phyloP scores from a whole-genome alignment of 805 yeast genomes.

The Spathaspora arborariae region DNA sequence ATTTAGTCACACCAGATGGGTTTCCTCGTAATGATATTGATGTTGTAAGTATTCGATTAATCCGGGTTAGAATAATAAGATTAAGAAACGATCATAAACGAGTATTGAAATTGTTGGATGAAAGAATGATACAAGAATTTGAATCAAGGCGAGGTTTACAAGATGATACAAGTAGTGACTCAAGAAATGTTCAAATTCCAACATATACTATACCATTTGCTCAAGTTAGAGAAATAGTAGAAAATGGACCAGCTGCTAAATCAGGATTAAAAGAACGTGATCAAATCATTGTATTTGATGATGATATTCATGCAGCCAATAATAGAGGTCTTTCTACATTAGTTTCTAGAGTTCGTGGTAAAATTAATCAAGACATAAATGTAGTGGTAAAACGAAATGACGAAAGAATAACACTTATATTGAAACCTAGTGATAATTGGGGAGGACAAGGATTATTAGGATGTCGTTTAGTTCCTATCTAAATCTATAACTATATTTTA shows the following conservation, averaged over 20 bases:
- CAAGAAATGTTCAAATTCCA: not conserved
- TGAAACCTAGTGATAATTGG: slow-evolving; percentile 54
- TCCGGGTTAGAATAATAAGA: slow-evolving; percentile 62
- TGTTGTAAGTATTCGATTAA: slow-evolving; percentile 58
- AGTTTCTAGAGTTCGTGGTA: slow-evolving; percentile 40
- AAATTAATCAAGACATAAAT: slow-evolving; percentile 23
- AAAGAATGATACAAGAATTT: slow-evolving; percentile 44
- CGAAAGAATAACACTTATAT: slow-evolving; percentile 13
- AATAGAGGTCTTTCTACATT: slow-evolving; percentile 47
- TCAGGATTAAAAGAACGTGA: slow-evolving; percentile 57
- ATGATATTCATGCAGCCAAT: slow-evolving; percentile 48
- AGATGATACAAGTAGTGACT: not conserved
- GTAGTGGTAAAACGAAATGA: slow-evolving; percentile 31
- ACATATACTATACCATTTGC: slow-evolving; percentile 49
- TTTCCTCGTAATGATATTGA: slow-evolving; percentile 85
- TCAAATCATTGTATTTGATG: slow-evolving; percentile 50
- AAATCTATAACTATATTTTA: slow-evolving; percentile 7
- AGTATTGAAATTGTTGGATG: slow-evolving; percentile 46
- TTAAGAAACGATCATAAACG: slow-evolving; percentile 64
- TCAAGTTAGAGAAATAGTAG: slow-evolving; percentile 44
- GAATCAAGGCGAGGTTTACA: slow-evolving; percentile 5
- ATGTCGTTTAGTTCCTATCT: slow-evolving; percentile 50
- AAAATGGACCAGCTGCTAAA: slow-evolving; percentile 51
- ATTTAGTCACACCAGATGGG: slow-evolving; percentile 68
- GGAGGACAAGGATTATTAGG: slow-evolving; percentile 68